These are phyloP conservation scores for Cenchrus americanus DNA, from an alignment of 176 grass and related monocot genomes.

Conservation along the genomic window DNA sequence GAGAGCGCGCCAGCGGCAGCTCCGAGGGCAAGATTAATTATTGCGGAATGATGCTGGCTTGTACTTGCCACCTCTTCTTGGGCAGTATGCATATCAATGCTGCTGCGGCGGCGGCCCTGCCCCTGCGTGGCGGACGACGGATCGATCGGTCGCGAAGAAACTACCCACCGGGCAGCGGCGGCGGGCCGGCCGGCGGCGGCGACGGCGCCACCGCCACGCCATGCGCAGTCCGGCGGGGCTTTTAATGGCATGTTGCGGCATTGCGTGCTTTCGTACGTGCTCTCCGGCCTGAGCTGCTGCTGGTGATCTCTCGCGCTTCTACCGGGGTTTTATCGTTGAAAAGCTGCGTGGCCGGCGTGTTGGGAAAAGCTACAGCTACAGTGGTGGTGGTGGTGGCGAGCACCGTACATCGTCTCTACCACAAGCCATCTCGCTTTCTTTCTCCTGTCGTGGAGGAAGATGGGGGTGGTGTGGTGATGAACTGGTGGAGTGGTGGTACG, in stretches of 20 bases:
- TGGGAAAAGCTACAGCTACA: conserved; percentile 38
- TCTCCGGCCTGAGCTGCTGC: conserved; percentile 24
- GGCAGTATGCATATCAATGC: conserved; percentile 57
- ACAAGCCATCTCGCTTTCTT: neutral
- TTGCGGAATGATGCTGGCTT: conserved; percentile 73
- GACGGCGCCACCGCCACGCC: neutral
- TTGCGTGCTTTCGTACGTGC: conserved; percentile 19
- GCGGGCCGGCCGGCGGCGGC: neutral
- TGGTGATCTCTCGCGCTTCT: conserved; percentile 13
- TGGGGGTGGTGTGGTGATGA: too few relatives aligned
- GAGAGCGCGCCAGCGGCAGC: conserved; percentile 2
- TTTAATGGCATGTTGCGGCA: conserved; percentile 39
- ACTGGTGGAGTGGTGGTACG: neutral
- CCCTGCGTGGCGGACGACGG: neutral
- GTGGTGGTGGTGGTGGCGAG: neutral
- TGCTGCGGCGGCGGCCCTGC: neutral
- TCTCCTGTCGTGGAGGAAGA: neutral
- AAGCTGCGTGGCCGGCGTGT: conserved; percentile 30
- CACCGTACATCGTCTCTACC: neutral
- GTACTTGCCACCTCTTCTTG: conserved; percentile 62
- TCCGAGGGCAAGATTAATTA: conserved; percentile 61
- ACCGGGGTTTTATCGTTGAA: conserved; percentile 39
- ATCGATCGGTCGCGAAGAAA: neutral
- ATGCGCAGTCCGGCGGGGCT: neutral
- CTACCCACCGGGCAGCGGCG: neutral